These are phyloP conservation scores for Fraxinus excelsior DNA, from an alignment of 257 asterid species.

Conservation along the genomic window DNA sequence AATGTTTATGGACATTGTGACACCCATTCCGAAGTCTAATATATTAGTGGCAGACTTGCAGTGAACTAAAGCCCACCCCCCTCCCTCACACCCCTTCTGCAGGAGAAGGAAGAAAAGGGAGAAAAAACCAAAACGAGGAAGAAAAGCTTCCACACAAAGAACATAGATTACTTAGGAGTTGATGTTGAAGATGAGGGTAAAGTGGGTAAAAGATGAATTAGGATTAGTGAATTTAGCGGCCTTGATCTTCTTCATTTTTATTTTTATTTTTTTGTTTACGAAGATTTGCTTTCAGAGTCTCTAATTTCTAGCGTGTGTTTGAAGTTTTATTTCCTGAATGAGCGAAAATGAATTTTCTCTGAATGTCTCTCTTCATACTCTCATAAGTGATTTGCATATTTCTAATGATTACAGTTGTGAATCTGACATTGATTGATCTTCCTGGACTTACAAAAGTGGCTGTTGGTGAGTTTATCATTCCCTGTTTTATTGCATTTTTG, in stretches of 20 bases:
- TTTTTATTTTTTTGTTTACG: background rate
- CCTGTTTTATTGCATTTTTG: background rate
- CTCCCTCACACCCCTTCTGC: background rate
- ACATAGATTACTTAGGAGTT: background rate
- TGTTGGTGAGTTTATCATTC: slow-evolving; percentile 45
- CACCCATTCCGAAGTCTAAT: background rate
- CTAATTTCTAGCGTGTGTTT: background rate
- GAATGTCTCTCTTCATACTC: slow-evolving; percentile 5
- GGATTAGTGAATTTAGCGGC: background rate
- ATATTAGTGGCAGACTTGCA: background rate
- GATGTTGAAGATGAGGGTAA: background rate
- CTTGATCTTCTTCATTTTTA: background rate
- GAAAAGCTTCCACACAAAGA: background rate
- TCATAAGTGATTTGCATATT: slow-evolving; percentile 23
- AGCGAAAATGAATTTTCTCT: slow-evolving; percentile 1
- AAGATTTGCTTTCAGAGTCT: background rate
- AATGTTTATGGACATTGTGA: background rate
- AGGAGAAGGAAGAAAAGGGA: background rate
- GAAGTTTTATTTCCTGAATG: slow-evolving; percentile 12
- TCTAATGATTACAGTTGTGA: slow-evolving; percentile 53
- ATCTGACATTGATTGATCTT: slow-evolving; percentile 69
- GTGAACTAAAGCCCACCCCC: background rate
- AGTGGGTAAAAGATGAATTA: background rate
- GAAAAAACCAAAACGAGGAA: background rate
- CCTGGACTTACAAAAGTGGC: slow-evolving; percentile 77